Evolutionary conservation across 805 yeast species (phyloP).

Genomic region (Pichia nakasei): DNA sequence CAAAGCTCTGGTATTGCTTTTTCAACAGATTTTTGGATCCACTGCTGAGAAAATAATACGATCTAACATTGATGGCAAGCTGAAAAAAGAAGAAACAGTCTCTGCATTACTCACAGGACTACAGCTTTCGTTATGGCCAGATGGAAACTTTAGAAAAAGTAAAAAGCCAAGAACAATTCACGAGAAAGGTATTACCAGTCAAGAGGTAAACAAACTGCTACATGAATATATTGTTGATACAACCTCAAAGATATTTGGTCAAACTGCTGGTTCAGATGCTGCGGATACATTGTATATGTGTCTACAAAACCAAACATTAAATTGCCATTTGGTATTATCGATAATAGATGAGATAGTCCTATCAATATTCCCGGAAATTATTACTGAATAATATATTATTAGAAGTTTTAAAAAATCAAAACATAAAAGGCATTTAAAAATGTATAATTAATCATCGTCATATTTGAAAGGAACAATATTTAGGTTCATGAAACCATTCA

Average conservation of each 20-base stretch:
- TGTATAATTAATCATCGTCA: not conserved
- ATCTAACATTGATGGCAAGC: slow-evolving; percentile 30
- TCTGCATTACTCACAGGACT: slow-evolving; percentile 29
- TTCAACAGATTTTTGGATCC: slow-evolving; percentile 82
- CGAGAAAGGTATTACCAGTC: slow-evolving; percentile 45
- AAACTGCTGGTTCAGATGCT: slow-evolving; percentile 54
- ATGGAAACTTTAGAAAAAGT: slow-evolving; percentile 39
- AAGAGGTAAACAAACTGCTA: slow-evolving; percentile 49
- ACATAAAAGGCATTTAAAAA: too few relatives aligned
- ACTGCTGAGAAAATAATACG: slow-evolving; percentile 64
- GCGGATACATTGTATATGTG: slow-evolving; percentile 49
- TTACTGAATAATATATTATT: too few relatives aligned
- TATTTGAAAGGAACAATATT: not conserved
- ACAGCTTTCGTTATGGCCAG: slow-evolving; percentile 38
- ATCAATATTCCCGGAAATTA: slow-evolving; percentile 34
- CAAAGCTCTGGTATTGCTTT: slow-evolving; percentile 65
- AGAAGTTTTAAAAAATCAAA: too few relatives aligned
- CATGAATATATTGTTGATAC: slow-evolving; percentile 52
- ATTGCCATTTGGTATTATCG: slow-evolving; percentile 52
- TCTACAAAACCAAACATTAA: slow-evolving; percentile 66
- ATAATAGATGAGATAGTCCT: slow-evolving; percentile 49
- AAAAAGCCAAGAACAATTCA: slow-evolving; percentile 36
- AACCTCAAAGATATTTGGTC: slow-evolving; percentile 68
- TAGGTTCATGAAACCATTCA: not conserved
- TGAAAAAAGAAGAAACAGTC: slow-evolving; percentile 37